Conservation (phyloP, 768 basidiomycete genomes). For the Hypholoma fasciculare region DNA sequence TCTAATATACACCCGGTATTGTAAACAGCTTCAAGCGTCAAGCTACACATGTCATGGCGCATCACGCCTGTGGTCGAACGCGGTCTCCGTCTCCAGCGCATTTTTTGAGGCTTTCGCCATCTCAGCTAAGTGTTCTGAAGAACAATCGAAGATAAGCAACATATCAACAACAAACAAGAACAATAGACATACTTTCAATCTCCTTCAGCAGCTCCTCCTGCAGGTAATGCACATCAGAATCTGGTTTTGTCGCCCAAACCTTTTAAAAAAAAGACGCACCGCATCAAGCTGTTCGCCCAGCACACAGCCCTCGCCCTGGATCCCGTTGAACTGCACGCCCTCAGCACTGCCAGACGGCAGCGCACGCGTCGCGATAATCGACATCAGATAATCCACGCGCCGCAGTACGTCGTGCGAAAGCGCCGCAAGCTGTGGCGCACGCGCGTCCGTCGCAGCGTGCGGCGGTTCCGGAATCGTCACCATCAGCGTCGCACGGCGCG, state of each 20-base stretch:
- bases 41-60: too few relatives aligned
- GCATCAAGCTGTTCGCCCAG: neutral
- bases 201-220: neutral
- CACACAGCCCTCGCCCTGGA: neutral
- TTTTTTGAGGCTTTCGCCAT: slow-evolving; percentile 11
- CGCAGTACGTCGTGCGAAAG: neutral
- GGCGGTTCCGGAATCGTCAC: neutral
- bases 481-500: neutral
- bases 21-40: too few relatives aligned
- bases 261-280: too few relatives aligned
- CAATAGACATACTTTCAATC: slow-evolving; percentile 10
- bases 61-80: too few relatives aligned
- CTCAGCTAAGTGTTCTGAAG: slow-evolving; percentile 8
- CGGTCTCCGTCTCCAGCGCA: neutral
- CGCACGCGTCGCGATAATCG: neutral
- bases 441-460: neutral
- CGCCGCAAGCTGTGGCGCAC: neutral
- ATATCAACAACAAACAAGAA: neutral
- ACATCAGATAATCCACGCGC: slow-evolving; percentile 4
- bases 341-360: neutral
- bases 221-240: neutral
- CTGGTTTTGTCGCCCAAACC: too few relatives aligned
- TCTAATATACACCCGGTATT: too few relatives aligned
- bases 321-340: neutral
- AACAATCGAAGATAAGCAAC: neutral